A percentile compares a stretch with the other conserved stretches of the same genome.
These are phyloP conservation scores for Talaromyces sp. DNA, from an alignment of 2,329 filamentous ascomycete genomes.

Conservation along the genomic window DNA sequence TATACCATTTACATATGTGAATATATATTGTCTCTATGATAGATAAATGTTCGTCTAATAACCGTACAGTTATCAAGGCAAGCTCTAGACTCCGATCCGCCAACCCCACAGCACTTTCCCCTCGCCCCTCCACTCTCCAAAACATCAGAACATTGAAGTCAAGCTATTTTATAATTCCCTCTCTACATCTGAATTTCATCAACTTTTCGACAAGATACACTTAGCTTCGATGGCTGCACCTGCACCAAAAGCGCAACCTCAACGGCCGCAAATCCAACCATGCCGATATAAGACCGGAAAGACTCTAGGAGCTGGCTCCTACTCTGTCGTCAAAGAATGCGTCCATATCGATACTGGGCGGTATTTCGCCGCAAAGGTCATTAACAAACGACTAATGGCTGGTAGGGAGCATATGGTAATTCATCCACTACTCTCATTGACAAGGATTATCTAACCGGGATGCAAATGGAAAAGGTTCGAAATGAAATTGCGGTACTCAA, in stretches of 20 bases:
- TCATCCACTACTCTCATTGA: neutral
- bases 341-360: constrained; percentile 96
- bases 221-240: constrained; percentile 15
- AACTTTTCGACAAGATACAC: neutral
- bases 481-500: constrained; percentile 98
- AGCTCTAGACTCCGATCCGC: neutral
- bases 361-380: constrained; percentile 98
- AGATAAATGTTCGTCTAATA: neutral
- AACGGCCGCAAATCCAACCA: constrained; percentile 73
- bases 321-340: constrained; percentile 98
- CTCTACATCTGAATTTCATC: neutral
- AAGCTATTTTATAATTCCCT: neutral
- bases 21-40: neutral
- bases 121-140: neutral
- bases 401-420: constrained; percentile 94
- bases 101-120: constrained; percentile 4
- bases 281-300: constrained; percentile 99
- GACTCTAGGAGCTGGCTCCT: constrained; percentile 92
- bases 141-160: neutral
- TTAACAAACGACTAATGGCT: constrained; percentile 97
- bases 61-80: neutral
- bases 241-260: constrained; percentile 21
- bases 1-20: constrained; percentile 7
- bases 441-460: neutral
- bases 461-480: constrained; percentile 63